Percentiles rank a stretch among this genome's conserved stretches.
Evolutionary conservation across 176 grass and related monocot species (phyloP).

Genomic region (Avena insularis): DNA sequence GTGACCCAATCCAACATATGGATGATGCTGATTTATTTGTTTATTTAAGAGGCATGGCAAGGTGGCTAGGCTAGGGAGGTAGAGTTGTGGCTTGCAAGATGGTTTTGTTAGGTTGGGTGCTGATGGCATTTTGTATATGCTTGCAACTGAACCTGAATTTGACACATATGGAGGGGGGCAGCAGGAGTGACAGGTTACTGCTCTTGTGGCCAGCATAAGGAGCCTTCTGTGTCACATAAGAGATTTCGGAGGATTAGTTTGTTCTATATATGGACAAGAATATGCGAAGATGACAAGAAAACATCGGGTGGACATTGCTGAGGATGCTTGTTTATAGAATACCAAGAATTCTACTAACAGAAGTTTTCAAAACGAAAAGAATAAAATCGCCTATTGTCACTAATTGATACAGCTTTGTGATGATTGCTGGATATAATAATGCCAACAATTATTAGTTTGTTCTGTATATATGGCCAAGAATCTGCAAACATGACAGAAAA

Average conservation of each 20-base stretch:
- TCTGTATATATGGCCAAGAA: too few species aligned
- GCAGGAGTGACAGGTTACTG: neutral
- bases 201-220: conserved; percentile 2
- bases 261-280: neutral
- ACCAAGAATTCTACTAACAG: neutral
- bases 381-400: too few species aligned
- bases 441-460: too few species aligned
- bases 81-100: neutral
- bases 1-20: too few species aligned
- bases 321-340: neutral
- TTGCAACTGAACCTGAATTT: conserved; percentile 41
- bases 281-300: neutral
- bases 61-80: neutral
- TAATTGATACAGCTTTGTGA: too few species aligned
- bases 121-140: conserved; percentile 48
- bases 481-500: too few species aligned
- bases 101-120: neutral
- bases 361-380: too few species aligned
- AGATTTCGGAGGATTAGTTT: neutral
- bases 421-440: too few species aligned
- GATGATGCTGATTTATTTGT: too few species aligned
- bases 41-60: neutral
- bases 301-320: neutral
- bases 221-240: neutral
- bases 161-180: neutral